Conservation (phyloP, 1,284 basidiomycete genomes). For the Leccinum griseonigrum region DNA sequence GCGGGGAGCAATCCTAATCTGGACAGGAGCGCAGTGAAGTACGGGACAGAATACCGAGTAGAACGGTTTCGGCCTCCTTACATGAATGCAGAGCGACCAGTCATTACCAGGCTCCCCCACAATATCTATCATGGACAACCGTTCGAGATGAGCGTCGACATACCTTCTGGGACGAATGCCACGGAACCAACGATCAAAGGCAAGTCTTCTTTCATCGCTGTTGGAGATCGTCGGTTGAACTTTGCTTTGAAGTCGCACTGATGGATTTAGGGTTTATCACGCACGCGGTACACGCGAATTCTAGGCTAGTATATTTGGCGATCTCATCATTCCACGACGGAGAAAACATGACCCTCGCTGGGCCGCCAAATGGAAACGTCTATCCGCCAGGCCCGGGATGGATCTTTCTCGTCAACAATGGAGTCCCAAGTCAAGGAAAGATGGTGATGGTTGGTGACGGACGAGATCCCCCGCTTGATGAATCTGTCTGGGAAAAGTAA, state of each 20-base stretch:
- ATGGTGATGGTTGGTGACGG: conserved; percentile 74
- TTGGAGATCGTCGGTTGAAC: conserved; percentile 4
- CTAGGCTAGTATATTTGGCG: conserved; percentile 68
- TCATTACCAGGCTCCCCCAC: conserved; percentile 39
- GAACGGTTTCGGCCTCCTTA: conserved; percentile 77
- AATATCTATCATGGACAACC: conserved; percentile 47
- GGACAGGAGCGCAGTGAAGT: conserved; percentile 65
- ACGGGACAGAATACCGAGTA: conserved; percentile 78
- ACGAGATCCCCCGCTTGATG: conserved; percentile 53
- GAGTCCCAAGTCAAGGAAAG: conserved; percentile 63
- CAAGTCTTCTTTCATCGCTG: conserved; percentile 8
- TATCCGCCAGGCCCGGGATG: conserved; percentile 84
- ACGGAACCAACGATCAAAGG: conserved; percentile 36
- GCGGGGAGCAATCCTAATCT: conserved; percentile 84
- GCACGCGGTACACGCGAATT: conserved; percentile 76
- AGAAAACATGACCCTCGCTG: conserved; percentile 44
- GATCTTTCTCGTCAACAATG: conserved; percentile 69
- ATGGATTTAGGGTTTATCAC: conserved; percentile 81
- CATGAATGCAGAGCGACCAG: conserved; percentile 56
- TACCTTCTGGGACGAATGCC: conserved; percentile 30
- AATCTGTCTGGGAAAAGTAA: conserved; percentile 55
- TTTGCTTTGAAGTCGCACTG: conserved; percentile 50
- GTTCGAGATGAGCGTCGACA: conserved; percentile 40
- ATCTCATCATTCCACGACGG: conserved; percentile 36
- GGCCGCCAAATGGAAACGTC: conserved; percentile 60